Evolutionary conservation across 176 grass and related monocot genomes (phyloP), one percentile per base, ranked within the genome.

Genomic region (Leersia perrieri): DNA sequence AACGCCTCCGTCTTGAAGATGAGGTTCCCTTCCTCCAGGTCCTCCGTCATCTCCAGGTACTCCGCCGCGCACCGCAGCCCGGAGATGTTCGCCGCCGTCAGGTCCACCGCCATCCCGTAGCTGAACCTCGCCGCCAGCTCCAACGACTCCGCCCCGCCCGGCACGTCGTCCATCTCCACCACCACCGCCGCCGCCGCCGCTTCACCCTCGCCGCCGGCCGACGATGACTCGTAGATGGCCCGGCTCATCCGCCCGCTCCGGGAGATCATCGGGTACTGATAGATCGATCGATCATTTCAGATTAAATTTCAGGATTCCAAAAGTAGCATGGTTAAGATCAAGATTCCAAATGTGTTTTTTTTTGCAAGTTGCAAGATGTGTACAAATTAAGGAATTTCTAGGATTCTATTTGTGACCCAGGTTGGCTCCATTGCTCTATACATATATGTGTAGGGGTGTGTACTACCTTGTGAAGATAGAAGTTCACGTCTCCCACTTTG

Each of bases 1-100:
- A 99, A 99, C 13, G 96, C 96, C 74, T 99, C 96, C 11, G 92
- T 95, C 79, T 95, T 99, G 92, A 99, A 99, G 74, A 99, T 95
- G 76, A 99, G 83, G 82, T 99, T 99, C 9, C 96, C 96, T 76
- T 99, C 96, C 79, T 95, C 96, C 87, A 99, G 76, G 67, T 99
- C 96, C 88, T 99, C 96, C 25, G 92, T 99, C 96, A 99, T 99
- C 69, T 99, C 96, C 72, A 99, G 81, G 87, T 91, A 99, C 82
- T 99, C 92, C 10, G 96, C 96, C 5, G 96, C 86, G 47, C 93
- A 95, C 22, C 92, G 92, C 28, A 99, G 96, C 0, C 92, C 92
- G 30, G 96, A 95, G 86, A 99, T 99, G 90, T 93, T 99, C 33
- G 72, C 33, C 49, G 92, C 90, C 36, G 90, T 93, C 40, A 99